Conservation (phyloP, 495 filamentous ascomycete species). For the Aspergillus indologenus region DNA sequence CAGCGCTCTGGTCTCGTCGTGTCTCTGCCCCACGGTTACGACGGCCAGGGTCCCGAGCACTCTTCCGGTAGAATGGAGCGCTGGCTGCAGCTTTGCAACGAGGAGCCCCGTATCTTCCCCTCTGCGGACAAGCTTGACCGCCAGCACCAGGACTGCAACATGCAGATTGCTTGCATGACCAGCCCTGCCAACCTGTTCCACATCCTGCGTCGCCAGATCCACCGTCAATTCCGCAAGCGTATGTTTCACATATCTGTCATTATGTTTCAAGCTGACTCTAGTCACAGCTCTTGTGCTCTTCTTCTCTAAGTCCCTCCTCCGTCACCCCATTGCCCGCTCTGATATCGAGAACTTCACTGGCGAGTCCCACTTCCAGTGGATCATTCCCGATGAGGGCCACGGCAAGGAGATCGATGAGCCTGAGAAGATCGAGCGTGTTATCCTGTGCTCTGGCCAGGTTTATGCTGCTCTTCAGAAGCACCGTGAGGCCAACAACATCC, state of each 20-base stretch:
- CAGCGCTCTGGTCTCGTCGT: conserved; percentile 93
- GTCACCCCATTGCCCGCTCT: conserved; percentile 81
- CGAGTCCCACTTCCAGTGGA: conserved; percentile 92
- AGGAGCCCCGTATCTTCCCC: conserved; percentile 93
- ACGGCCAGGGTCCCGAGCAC: conserved; percentile 97
- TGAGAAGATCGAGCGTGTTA: conserved; percentile 88
- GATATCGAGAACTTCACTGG: conserved; percentile 82
- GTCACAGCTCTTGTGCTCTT: conserved; percentile 81
- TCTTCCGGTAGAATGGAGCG: conserved; percentile 97
- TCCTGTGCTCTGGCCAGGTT: conserved; percentile 93
- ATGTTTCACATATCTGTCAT: conserved; percentile 38
- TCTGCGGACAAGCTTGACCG: conserved; percentile 82
- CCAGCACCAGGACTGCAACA: conserved; percentile 99
- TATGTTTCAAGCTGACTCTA: conserved; percentile 32
- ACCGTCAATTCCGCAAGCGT: conserved; percentile 99
- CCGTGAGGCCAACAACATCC: conserved; percentile 77
- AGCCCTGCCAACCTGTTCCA: conserved; percentile 93
- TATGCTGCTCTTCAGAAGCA: conserved; percentile 88
- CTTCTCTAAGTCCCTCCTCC: conserved; percentile 90
- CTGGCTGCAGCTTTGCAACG: conserved; percentile 96
- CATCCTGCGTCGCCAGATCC: conserved; percentile 93
- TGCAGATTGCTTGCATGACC: conserved; percentile 97
- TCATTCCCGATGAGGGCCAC: conserved; percentile 87
- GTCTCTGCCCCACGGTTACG: conserved; percentile 94
- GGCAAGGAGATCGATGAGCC: conserved; percentile 66